A percentile compares a stretch with the other conserved stretches of the same genome.
These are phyloP conservation scores for Plasmodium gonderi DNA, from an alignment of 169 alveolate genomes.

Conservation along the genomic window DNA sequence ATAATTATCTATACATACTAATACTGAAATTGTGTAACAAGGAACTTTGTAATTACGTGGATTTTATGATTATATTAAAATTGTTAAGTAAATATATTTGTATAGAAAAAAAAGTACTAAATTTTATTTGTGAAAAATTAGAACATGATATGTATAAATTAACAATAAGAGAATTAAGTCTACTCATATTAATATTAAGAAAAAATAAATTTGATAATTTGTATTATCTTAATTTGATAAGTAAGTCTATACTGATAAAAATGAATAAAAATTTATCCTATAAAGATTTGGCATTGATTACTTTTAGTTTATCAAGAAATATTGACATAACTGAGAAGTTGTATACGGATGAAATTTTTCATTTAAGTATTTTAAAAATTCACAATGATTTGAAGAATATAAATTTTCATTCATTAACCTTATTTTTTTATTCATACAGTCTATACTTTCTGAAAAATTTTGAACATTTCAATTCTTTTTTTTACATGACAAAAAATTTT, in stretches of 20 bases:
- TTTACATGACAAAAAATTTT: conserved; percentile 54
- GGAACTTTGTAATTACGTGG: conserved; percentile 43
- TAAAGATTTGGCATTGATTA: conserved; percentile 46
- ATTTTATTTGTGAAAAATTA: conserved; percentile 50
- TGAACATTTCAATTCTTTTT: conserved; percentile 38
- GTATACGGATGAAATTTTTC: conserved; percentile 52
- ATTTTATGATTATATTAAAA: conserved; percentile 64
- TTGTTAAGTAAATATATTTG: conserved; percentile 30
- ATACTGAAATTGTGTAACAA: conserved; percentile 44
- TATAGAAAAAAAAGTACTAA: conserved; percentile 42
- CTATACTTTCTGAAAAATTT: conserved; percentile 38
- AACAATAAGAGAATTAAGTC: conserved; percentile 45
- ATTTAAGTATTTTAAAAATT: conserved; percentile 30
- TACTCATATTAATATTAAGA: conserved; percentile 30
- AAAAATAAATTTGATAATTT: conserved; percentile 49
- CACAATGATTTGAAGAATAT: conserved; percentile 40
- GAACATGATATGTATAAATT: conserved; percentile 50
- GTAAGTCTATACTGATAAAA: conserved; percentile 57
- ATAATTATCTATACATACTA: conserved; percentile 28
- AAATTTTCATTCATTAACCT: conserved; percentile 61
- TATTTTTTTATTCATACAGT: conserved; percentile 66
- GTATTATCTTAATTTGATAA: conserved; percentile 22
- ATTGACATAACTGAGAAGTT: background rate
- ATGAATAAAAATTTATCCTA: conserved; percentile 66
- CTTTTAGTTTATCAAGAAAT: conserved; percentile 32